Evolutionary conservation across 179 eudicot genomes (phyloP).

Genomic region (Amaranthus tricolor): DNA sequence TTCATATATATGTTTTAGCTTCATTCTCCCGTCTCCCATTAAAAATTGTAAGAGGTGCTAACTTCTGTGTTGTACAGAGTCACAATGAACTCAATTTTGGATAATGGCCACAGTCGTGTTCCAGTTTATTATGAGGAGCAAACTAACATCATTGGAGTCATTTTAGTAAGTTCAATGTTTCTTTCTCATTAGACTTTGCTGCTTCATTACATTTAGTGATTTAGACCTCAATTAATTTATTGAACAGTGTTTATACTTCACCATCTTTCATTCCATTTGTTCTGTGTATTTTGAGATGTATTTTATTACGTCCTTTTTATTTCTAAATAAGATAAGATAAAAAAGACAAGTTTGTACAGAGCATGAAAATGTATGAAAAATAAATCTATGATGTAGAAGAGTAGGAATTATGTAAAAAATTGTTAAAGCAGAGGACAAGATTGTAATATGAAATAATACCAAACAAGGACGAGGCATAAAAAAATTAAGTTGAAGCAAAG

Average conservation of each 20-base stretch:
- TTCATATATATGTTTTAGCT: background rate
- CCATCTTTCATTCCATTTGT: background rate
- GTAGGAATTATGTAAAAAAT: background rate
- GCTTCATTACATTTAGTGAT: background rate
- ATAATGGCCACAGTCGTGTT: slow-evolving; percentile 90
- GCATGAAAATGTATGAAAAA: too few relatives aligned
- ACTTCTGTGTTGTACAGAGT: slow-evolving; percentile 37
- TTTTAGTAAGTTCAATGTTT: slow-evolving; percentile 50
- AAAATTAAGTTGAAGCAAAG: too few relatives aligned
- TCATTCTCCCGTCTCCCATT: background rate
- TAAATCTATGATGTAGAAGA: too few relatives aligned
- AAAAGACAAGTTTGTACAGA: too few relatives aligned
- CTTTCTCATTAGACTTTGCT: background rate
- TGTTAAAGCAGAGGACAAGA: background rate
- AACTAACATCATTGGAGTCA: slow-evolving; percentile 80
- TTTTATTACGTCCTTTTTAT: background rate
- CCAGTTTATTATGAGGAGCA: slow-evolving; percentile 91
- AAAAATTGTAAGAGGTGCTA: background rate
- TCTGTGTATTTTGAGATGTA: background rate
- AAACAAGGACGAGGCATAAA: too few relatives aligned
- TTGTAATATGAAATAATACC: background rate
- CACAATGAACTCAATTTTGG: slow-evolving; percentile 69
- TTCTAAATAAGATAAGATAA: too few relatives aligned
- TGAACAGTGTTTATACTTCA: background rate
- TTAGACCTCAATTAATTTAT: background rate